Evolutionary conservation across 495 filamentous ascomycete genomes (phyloP).

Genomic region (Aspergillus funiculosus): DNA sequence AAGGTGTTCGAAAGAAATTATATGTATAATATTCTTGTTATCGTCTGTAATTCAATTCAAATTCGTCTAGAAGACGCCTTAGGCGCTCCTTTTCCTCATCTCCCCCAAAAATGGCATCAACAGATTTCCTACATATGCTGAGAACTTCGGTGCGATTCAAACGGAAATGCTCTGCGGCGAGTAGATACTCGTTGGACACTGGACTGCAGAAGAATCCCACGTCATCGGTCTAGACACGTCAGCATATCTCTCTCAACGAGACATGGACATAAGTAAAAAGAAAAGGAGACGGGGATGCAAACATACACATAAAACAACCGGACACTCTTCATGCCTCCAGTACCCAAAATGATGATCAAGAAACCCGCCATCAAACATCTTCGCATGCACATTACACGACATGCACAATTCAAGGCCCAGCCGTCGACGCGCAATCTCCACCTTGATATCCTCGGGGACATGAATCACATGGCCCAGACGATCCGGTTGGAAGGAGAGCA

Average conservation of each 20-base stretch:
- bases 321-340: slow-evolving; percentile 51
- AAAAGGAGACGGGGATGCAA: slow-evolving; percentile 6
- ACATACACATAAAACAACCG: slow-evolving; percentile 56
- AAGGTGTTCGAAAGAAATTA: no score
- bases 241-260: slow-evolving; percentile 1
- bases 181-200: slow-evolving; percentile 72
- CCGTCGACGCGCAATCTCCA: slow-evolving; percentile 46
- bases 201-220: slow-evolving; percentile 77
- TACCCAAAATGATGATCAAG: slow-evolving; percentile 68
- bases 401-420: slow-evolving; percentile 72
- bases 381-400: slow-evolving; percentile 74
- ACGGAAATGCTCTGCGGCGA: slow-evolving; percentile 66
- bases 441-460: slow-evolving; percentile 51
- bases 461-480: slow-evolving; percentile 77
- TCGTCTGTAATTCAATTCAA: slow-evolving; percentile 16
- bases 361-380: slow-evolving; percentile 64
- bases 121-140: slow-evolving; percentile 48
- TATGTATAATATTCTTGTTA: neutral
- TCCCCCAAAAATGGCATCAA: slow-evolving; percentile 60
- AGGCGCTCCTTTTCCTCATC: slow-evolving; percentile 57
- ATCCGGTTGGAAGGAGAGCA: slow-evolving; percentile 62
- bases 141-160: slow-evolving; percentile 51
- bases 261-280: neutral
- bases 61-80: slow-evolving; percentile 40
- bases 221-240: slow-evolving; percentile 64